A percentile compares a stretch with the other conserved stretches of the same genome.
phyloP scores from a whole-genome alignment of 73 alveolate genomes.

The Stentor roeselii region DNA sequence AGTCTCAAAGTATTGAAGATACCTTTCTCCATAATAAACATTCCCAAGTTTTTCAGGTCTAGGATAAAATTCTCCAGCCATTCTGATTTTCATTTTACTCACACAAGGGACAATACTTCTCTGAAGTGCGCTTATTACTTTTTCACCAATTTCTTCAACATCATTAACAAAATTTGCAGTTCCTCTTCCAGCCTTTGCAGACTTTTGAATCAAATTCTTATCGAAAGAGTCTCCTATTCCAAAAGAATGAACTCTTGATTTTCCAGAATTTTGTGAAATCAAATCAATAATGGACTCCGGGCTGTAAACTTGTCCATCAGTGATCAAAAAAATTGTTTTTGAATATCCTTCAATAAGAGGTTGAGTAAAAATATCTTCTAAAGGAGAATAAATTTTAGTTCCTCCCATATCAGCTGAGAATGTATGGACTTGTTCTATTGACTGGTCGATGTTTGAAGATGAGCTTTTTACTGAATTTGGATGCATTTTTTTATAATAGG shows the following conservation, averaged over 20 bases:
- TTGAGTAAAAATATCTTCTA: conserved; percentile 47
- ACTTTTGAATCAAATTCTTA: too few relatives aligned
- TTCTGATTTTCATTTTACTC: neutral
- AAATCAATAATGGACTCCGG: conserved; percentile 53
- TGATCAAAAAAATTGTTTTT: conserved; percentile 68
- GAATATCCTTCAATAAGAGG: conserved; percentile 31
- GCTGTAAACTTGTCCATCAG: conserved; percentile 88
- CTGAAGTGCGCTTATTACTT: neutral
- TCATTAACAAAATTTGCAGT: neutral
- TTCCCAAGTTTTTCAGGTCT: neutral
- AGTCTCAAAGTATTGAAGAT: too few relatives aligned
- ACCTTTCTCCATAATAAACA: neutral
- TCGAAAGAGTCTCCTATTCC: neutral
- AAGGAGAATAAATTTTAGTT: conserved; percentile 75
- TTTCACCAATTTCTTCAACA: neutral
- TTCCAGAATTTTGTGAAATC: conserved; percentile 30
- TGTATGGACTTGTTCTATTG: conserved; percentile 32
- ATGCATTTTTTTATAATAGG: conserved; percentile 34
- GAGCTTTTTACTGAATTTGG: conserved; percentile 34
- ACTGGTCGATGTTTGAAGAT: conserved; percentile 44
- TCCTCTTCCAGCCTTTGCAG: neutral
- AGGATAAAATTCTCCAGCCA: neutral
- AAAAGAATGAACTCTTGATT: neutral
- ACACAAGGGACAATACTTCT: neutral
- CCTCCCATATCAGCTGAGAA: conserved; percentile 91